A percentile compares a stretch with the other conserved stretches of the same genome.
Conservation (phyloP, 140 eudicot species). For the Senecio squalidus region DNA sequence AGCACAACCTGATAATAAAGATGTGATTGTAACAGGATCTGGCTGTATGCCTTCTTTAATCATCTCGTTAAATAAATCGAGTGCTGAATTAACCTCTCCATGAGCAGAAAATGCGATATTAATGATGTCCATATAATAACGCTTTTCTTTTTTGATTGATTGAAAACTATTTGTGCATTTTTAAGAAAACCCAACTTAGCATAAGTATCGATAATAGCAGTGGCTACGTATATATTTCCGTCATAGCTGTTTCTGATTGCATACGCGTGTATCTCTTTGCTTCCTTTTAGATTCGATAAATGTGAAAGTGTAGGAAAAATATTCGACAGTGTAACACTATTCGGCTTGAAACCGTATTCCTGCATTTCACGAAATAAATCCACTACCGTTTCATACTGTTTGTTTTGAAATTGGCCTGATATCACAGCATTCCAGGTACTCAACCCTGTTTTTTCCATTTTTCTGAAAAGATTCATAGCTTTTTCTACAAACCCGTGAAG, state of each 20-base stretch:
- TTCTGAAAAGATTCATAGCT: constrained; percentile 47
- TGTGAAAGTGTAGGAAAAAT: constrained; percentile 62
- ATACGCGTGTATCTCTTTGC: constrained; percentile 67
- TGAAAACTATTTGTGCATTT: constrained; percentile 47
- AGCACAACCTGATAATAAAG: constrained; percentile 71
- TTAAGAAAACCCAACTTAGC: constrained; percentile 67
- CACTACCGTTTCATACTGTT: constrained; percentile 33
- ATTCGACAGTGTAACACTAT: constrained; percentile 60
- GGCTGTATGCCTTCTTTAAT: constrained; percentile 41
- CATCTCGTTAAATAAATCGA: constrained; percentile 46
- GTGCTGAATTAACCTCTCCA: constrained; percentile 47
- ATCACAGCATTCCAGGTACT: constrained; percentile 83
- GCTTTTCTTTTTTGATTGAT: constrained; percentile 44
- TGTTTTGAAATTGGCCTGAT: constrained; percentile 64
- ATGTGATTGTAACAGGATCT: constrained; percentile 67
- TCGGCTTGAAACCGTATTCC: constrained; percentile 44
- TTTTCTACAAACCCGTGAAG: constrained; percentile 69
- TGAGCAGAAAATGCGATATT: constrained; percentile 58
- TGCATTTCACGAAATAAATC: constrained; percentile 55
- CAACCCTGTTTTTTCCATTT: constrained; percentile 50
- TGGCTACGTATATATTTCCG: constrained; percentile 49
- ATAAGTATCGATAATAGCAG: constrained; percentile 61
- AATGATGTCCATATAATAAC: constrained; percentile 58
- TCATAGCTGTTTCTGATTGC: constrained; percentile 49
- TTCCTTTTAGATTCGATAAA: constrained; percentile 55